These are phyloP conservation scores for Raddia distichophylla DNA, from an alignment of 176 grass and related monocot genomes.

Conservation along the genomic window DNA sequence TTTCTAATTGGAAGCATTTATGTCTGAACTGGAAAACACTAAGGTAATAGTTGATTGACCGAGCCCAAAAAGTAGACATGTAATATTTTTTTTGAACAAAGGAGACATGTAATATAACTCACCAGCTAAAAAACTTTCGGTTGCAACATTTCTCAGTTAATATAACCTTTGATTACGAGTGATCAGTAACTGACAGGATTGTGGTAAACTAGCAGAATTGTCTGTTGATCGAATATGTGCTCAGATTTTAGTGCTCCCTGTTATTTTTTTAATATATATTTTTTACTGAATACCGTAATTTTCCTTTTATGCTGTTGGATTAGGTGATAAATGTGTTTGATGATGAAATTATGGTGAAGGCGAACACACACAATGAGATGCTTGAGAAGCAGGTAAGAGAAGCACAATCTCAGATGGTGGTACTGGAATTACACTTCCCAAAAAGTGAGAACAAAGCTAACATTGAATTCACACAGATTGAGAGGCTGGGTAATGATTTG, in stretches of 20 bases:
- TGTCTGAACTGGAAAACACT: background rate
- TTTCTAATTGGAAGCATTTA: background rate
- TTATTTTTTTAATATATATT: background rate
- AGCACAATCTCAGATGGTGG: background rate
- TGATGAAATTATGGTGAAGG: constrained; percentile 47
- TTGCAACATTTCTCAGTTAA: background rate
- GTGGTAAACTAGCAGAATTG: background rate
- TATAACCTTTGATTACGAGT: background rate
- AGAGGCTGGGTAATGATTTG: constrained; percentile 60
- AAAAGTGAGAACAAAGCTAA: background rate
- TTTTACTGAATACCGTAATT: background rate
- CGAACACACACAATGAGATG: constrained; percentile 29
- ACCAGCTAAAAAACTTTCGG: no score
- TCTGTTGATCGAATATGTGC: background rate
- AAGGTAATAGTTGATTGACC: background rate
- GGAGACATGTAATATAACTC: background rate
- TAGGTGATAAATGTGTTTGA: constrained; percentile 37
- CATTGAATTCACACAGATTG: constrained; percentile 34
- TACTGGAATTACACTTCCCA: background rate
- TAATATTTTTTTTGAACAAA: background rate
- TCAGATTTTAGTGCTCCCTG: background rate
- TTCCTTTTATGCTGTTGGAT: background rate
- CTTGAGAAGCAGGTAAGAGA: constrained; percentile 49
- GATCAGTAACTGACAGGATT: background rate
- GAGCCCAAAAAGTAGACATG: background rate